phyloP scores from a whole-genome alignment of 2,329 filamentous ascomycete genomes.

The Magnaporthiopsis poae region DNA sequence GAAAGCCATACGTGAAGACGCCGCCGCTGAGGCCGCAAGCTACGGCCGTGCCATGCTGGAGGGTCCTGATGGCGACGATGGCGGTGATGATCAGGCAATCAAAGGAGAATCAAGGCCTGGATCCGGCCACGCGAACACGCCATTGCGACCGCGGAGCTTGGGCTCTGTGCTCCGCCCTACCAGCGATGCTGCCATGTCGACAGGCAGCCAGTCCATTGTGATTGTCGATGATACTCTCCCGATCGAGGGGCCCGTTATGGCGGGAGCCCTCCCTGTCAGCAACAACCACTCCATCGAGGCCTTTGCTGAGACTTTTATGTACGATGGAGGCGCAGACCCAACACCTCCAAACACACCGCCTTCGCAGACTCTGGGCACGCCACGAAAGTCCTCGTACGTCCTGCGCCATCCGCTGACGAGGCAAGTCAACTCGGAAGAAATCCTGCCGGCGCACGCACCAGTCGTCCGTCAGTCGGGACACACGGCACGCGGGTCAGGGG shows the following conservation, averaged over 20 bases:
- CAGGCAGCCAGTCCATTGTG: conserved; percentile 80
- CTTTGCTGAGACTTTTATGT: conserved; percentile 43
- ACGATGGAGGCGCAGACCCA: conserved; percentile 35
- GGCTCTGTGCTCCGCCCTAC: conserved; percentile 27
- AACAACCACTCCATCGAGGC: conserved; percentile 38
- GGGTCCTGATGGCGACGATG: not conserved
- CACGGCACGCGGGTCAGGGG: conserved; percentile 22
- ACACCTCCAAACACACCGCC: conserved; percentile 56
- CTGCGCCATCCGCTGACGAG: conserved; percentile 36
- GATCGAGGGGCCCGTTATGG: conserved; percentile 41
- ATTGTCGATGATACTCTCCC: conserved; percentile 64
- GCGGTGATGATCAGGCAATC: not conserved
- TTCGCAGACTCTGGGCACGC: conserved; percentile 32
- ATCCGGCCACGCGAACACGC: not conserved
- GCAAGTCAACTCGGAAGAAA: conserved; percentile 26
- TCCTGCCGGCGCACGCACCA: conserved; percentile 30
- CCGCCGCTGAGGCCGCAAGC: conserved; percentile 30
- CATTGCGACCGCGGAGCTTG: not conserved
- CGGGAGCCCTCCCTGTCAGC: conserved; percentile 33
- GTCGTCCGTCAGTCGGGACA: conserved; percentile 18
- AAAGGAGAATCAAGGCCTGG: not conserved
- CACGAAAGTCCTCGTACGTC: conserved; percentile 46
- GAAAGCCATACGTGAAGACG: conserved; percentile 59
- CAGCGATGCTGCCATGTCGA: conserved; percentile 55
- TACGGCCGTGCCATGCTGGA: conserved; percentile 17